A percentile compares a stretch with the other conserved stretches of the same genome.
phyloP scores from a whole-genome alignment of 1,284 basidiomycete species.

The Tranzscheliella williamsii region DNA sequence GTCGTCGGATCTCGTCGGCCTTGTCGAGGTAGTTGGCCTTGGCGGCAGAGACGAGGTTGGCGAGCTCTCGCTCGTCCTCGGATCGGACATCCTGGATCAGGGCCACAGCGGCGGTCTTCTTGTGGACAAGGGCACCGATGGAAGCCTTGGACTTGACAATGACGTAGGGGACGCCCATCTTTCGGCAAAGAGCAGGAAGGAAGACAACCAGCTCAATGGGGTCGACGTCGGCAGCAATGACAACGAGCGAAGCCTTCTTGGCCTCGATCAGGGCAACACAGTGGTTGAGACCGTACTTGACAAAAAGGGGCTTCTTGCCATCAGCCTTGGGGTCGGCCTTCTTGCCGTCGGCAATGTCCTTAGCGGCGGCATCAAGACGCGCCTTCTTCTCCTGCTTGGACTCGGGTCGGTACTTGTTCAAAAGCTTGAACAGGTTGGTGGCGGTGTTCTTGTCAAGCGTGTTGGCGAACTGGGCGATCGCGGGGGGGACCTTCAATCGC shows the following conservation, averaged over 20 bases:
- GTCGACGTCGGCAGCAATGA: conserved; percentile 98
- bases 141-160: conserved; percentile 97
- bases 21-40: conserved; percentile 97
- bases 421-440: conserved; percentile 93
- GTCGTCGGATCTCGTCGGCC: conserved; percentile 84
- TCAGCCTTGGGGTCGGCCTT: conserved; percentile 60
- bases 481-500: conserved; percentile 96
- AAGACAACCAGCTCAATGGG: conserved; percentile 93
- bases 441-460: conserved; percentile 99
- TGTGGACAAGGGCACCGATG: conserved; percentile 93
- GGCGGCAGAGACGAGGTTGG: conserved; percentile 86
- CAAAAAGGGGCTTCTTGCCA: conserved; percentile 83
- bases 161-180: conserved; percentile 98
- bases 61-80: conserved; percentile 91
- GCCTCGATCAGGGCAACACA: conserved; percentile 84
- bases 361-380: conserved; percentile 78
- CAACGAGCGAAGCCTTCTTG: conserved; percentile 95
- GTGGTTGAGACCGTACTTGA: conserved; percentile 98
- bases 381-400: conserved; percentile 97
- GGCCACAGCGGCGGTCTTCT: conserved; percentile 93
- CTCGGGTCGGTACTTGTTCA: conserved; percentile 94
- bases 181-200: conserved; percentile 95
- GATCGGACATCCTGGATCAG: conserved; percentile 90
- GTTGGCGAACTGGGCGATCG: conserved; percentile 96
- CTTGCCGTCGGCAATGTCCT: conserved; percentile 72